These are phyloP conservation scores for Triticum urartu DNA, from an alignment of 176 grass and related monocot species.

Conservation along the genomic window DNA sequence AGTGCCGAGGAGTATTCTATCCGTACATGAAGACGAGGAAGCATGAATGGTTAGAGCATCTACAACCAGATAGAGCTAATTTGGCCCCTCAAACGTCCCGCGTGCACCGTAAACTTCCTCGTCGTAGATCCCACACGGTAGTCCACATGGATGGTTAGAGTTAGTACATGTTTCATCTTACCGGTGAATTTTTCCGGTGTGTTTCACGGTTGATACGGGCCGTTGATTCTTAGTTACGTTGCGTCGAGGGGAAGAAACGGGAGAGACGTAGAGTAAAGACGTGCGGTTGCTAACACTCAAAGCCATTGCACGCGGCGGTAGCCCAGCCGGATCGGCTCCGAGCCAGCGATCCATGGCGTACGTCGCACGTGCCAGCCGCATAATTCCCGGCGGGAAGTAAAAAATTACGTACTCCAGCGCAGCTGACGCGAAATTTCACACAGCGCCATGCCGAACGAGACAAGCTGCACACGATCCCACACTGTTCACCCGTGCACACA, in stretches of 20 bases:
- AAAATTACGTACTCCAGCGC: too few relatives aligned
- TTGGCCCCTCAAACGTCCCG: too few relatives aligned
- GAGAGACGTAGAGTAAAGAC: neutral
- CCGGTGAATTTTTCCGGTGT: neutral
- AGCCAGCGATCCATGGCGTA: neutral
- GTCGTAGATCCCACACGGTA: too few relatives aligned
- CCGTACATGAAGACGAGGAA: too few relatives aligned
- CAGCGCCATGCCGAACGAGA: constrained; percentile 4
- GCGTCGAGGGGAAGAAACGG: neutral
- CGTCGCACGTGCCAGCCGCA: constrained; percentile 34
- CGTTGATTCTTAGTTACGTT: neutral
- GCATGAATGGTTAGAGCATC: too few relatives aligned
- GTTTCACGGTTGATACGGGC: neutral
- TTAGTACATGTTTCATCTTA: neutral
- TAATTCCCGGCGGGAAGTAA: constrained; percentile 26
- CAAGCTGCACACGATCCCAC: constrained; percentile 37
- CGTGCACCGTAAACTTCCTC: too few relatives aligned
- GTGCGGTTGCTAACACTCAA: constrained; percentile 15
- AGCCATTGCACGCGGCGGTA: neutral
- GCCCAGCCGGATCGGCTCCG: neutral
- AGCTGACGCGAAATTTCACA: neutral
- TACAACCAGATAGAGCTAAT: too few relatives aligned
- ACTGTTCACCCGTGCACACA: constrained; percentile 39
- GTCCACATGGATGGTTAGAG: too few relatives aligned
- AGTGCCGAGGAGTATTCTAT: too few relatives aligned